These are phyloP conservation scores for Solanum rostratum DNA, from an alignment of 257 asterid species.

Conservation along the genomic window DNA sequence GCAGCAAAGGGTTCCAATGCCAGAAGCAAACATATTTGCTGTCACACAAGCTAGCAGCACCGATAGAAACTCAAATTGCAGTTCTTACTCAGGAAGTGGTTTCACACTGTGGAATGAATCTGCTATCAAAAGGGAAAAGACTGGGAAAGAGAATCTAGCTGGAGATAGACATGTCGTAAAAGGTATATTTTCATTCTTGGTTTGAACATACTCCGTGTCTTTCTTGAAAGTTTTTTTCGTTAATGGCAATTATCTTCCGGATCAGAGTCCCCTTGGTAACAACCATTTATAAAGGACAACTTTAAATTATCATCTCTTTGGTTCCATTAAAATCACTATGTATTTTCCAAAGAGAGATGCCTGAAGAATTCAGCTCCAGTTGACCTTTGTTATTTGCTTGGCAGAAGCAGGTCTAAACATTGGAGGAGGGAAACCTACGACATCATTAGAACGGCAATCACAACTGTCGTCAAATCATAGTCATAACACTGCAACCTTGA, in stretches of 20 bases:
- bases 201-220: background rate
- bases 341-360: background rate
- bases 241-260: background rate
- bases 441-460: constrained; percentile 50
- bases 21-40: constrained; percentile 29
- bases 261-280: background rate
- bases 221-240: background rate
- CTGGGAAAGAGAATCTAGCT: constrained; percentile 94
- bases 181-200: constrained; percentile 30
- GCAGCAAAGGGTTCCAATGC: constrained; percentile 43
- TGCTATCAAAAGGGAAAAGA: constrained; percentile 74
- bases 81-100: constrained; percentile 65
- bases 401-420: constrained; percentile 47
- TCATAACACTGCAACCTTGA: constrained; percentile 34
- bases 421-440: constrained; percentile 51
- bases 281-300: background rate
- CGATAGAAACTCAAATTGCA: constrained; percentile 52
- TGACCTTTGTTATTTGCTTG: background rate
- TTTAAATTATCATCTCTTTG: background rate
- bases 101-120: constrained; percentile 87
- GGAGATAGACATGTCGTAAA: constrained; percentile 34
- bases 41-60: constrained; percentile 52
- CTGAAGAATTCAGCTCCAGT: background rate
- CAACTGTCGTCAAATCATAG: constrained; percentile 50
- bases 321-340: background rate